These are phyloP conservation scores for Durotheca rogersii DNA, from an alignment of 495 filamentous ascomycete genomes.

Conservation along the genomic window DNA sequence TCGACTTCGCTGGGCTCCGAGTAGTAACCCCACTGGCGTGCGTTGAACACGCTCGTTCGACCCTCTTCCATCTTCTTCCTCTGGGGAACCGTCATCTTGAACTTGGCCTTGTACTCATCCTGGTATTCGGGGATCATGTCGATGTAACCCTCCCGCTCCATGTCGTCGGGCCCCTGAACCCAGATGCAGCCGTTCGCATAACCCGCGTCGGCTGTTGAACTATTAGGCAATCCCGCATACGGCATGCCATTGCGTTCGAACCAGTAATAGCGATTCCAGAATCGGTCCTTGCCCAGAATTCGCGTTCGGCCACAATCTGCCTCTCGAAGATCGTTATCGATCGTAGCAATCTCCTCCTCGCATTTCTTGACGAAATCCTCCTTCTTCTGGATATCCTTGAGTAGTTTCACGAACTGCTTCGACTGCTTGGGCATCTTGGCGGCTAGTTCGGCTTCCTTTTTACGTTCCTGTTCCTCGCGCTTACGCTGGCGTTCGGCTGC, in stretches of 20 bases:
- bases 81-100: slow-evolving; percentile 78
- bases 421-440: slow-evolving; percentile 84
- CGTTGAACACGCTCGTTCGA: slow-evolving; percentile 70
- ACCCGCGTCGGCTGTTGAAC: slow-evolving; percentile 79
- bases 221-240: slow-evolving; percentile 80
- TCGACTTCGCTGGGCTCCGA: slow-evolving; percentile 76
- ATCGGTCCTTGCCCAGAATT: slow-evolving; percentile 86
- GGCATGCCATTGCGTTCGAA: slow-evolving; percentile 99
- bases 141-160: slow-evolving; percentile 80
- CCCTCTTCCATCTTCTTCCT: slow-evolving; percentile 88
- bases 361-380: slow-evolving; percentile 74
- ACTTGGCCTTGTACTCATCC: slow-evolving; percentile 60
- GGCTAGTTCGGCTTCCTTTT: slow-evolving; percentile 75
- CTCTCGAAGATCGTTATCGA: slow-evolving; percentile 91
- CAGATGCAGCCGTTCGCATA: slow-evolving; percentile 95
- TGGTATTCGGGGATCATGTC: slow-evolving; percentile 67
- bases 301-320: slow-evolving; percentile 88
- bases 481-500: slow-evolving; percentile 80
- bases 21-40: slow-evolving; percentile 87
- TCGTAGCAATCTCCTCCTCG: slow-evolving; percentile 77
- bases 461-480: slow-evolving; percentile 79
- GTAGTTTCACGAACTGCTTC: slow-evolving; percentile 77
- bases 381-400: slow-evolving; percentile 84
- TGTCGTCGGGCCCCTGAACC: slow-evolving; percentile 92
- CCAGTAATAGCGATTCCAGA: slow-evolving; percentile 99